These are phyloP conservation scores for Dissophora ornata DNA, from an alignment of 192 early-diverging fungal species.

Conservation along the genomic window DNA sequence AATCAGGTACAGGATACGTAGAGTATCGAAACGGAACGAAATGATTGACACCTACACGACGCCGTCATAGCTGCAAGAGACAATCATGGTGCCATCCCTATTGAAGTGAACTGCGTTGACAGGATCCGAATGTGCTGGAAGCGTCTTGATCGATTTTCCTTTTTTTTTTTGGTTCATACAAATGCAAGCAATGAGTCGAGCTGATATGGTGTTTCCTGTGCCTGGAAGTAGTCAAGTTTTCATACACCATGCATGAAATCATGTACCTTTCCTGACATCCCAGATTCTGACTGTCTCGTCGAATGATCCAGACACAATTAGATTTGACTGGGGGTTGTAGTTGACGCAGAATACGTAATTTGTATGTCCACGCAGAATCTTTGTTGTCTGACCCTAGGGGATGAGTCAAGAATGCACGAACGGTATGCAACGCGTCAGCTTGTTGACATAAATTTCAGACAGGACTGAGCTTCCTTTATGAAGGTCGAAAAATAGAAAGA, in stretches of 20 bases:
- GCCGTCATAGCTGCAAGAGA: slow-evolving; percentile 94
- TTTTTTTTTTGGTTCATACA: no score
- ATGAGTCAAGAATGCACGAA: no score
- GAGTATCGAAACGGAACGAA: slow-evolving; percentile 12
- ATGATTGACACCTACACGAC: slow-evolving; percentile 93
- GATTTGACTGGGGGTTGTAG: slow-evolving; percentile 92
- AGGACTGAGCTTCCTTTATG: no score
- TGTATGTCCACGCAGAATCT: slow-evolving; percentile 89
- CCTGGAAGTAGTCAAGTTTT: neutral
- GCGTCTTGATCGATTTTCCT: slow-evolving; percentile 89
- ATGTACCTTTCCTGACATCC: slow-evolving; percentile 87
- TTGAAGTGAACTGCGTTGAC: slow-evolving; percentile 97
- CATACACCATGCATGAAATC: neutral
- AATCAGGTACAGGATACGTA: neutral
- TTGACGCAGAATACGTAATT: slow-evolving; percentile 99
- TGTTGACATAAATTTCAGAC: no score
- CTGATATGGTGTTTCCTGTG: no score
- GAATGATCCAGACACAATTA: slow-evolving; percentile 97
- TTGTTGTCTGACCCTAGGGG: slow-evolving; percentile 71
- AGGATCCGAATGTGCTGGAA: slow-evolving; percentile 96
- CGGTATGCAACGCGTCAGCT: no score
- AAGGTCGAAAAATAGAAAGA: slow-evolving; percentile 15
- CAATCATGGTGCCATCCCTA: slow-evolving; percentile 96
- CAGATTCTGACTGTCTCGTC: slow-evolving; percentile 97
- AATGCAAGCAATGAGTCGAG: no score